Evolutionary conservation across 176 grass and related monocot genomes (phyloP), one percentile per base, ranked within the genome.

Genomic region (Oryza meyeriana): DNA sequence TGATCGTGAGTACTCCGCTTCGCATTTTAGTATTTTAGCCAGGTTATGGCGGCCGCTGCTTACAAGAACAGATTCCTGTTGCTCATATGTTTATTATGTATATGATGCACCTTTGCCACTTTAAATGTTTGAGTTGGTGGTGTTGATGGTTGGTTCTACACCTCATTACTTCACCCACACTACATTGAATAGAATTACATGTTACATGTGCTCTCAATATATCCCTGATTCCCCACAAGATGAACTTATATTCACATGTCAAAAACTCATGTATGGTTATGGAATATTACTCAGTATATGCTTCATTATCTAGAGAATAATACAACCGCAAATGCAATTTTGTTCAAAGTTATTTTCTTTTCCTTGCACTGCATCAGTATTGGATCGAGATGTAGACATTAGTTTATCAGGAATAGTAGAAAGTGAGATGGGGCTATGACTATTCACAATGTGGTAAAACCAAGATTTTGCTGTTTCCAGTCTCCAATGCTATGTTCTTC

Each of bases 1-100:
- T 0, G 96, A 99, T 18, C 93, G 96, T 99, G 76, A 93, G 96
- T 90, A 13, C 71, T 59, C 68, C 6, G 9, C 8, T 8, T 71
- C 44, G 8, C 0, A 6, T 40, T 71, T 73, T 78, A 9, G 17
- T 39, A 32, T 70, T 45, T 14, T 45, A 3, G 11, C 1, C 12
- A 2, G 42, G 42, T 45, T 14, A 45, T 45, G 11, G 12, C 42
- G 1, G 12, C 42, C 12, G 5, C 12, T 13, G 9, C 7, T 45
- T 47, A 47, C 13, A 47, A 3, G 2, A 24, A 58, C 22, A 58
- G 10, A 25, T 25, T 59, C n/a, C 55, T 57, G 7, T 25, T 59
- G 55, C 52, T 57, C 52, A 22, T 55, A 7, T 55, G 5, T 57
- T 18, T 6, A 48, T 45, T 48, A 55, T 55, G 50, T 55, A 55